Evolutionary conservation across 352 stramenopile species (phyloP), one percentile per base, ranked within the genome.

Genomic region (Globisporangium okanoganense): DNA sequence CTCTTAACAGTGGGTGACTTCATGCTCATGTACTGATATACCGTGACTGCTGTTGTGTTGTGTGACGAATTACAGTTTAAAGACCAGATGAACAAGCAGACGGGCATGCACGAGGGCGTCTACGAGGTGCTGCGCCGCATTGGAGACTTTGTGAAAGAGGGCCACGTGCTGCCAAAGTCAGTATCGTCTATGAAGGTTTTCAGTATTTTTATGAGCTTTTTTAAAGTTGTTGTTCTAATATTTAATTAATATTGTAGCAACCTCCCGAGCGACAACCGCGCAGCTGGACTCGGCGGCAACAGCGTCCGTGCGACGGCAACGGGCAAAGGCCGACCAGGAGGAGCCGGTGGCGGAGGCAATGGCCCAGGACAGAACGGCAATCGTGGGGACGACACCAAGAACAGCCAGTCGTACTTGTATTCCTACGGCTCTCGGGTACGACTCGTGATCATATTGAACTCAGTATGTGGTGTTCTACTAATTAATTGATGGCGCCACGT

Each of bases 41-140:
- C 7, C 35, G 12, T 53, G 5, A 6, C 20, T 18, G 13, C 16
- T 24, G 50, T 13, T 64, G 25, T 22, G n/a, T 12, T 36, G 40
- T 41, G 12, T 53, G 5, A n/a, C n/a, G n/a, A n/a, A n/a, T n/a
- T n/a, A n/a, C 22, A 90, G 80, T 93, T 94, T 58, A 92, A 92
- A 64, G 81, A 92, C 48, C 87, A 96, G 62, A 92, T 96, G 80
- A 96, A 96, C 72, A 88, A 88, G 49, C 82, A 92, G 73, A 73
- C 73, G 5, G 79, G 72, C 5, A 81, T 94, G 70, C 87, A 94
- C 63, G 87, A 96, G 56, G 85, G 87, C 20, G 79, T 96, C 57
- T 93, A 92, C 63, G 87, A 94, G 67, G 81, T 94, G 10, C 65
- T 96, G 16, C 74, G 78, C 27, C 77, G 85, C 1, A 96, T 96